Percentiles rank a stretch among this genome's conserved stretches.
Evolutionary conservation across 1,284 basidiomycete species (phyloP).

Genomic region (Farysia itapuensis): DNA sequence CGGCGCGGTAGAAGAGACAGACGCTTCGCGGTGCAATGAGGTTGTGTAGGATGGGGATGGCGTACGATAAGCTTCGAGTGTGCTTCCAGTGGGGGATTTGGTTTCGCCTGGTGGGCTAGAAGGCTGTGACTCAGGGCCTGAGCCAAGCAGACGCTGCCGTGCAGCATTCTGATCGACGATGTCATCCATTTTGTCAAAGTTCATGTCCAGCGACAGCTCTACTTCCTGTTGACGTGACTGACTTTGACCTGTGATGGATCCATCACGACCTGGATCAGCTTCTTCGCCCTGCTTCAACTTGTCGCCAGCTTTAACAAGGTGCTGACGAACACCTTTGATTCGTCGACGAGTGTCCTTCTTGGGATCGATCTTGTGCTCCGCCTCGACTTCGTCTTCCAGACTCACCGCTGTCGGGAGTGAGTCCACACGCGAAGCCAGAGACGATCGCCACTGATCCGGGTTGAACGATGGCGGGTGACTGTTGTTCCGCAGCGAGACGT

Average conservation of each 20-base stretch:
- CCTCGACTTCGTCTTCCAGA: slow-evolving; percentile 32
- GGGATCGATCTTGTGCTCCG: slow-evolving; percentile 2
- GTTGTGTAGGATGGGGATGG: slow-evolving; percentile 20
- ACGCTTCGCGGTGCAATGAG: slow-evolving; percentile 13
- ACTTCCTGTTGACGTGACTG: slow-evolving; percentile 35
- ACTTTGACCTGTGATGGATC: slow-evolving; percentile 10
- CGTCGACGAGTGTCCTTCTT: slow-evolving; percentile 30
- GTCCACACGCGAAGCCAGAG: slow-evolving; percentile 14
- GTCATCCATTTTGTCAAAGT: slow-evolving; percentile 79
- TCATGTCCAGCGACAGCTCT: slow-evolving; percentile 68
- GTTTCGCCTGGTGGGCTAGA: slow-evolving; percentile 13
- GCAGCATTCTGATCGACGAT: slow-evolving; percentile 68
- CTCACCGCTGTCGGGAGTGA: slow-evolving; percentile 19
- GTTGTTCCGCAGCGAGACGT: slow-evolving; percentile 19
- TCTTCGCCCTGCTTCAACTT: slow-evolving; percentile 11
- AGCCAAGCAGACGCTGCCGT: slow-evolving; percentile 31
- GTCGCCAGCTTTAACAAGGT: slow-evolving; percentile 17
- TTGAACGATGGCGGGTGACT: slow-evolving; percentile 7
- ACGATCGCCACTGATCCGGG: slow-evolving; percentile 12
- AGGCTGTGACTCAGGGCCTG: slow-evolving; percentile 14
- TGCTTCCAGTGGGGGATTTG: slow-evolving; percentile 19
- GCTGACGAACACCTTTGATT: slow-evolving; percentile 35
- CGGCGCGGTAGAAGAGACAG: slow-evolving; percentile 11
- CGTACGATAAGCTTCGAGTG: slow-evolving; percentile 12
- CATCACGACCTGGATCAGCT: slow-evolving; percentile 9